Conservation (phyloP, 306 rosid genomes). For the Albizia julibrissin region DNA sequence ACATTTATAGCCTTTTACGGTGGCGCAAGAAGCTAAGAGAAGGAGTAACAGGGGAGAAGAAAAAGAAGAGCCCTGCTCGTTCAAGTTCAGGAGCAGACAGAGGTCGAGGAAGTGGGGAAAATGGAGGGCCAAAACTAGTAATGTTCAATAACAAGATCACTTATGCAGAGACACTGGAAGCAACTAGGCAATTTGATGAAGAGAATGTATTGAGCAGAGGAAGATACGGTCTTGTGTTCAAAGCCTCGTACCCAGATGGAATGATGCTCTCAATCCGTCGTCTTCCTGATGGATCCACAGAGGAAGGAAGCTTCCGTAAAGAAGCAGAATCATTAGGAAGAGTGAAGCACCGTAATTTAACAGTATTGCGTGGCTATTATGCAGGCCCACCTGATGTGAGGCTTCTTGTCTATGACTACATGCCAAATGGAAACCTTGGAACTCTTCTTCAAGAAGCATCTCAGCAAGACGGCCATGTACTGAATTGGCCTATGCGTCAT, state of each 20-base stretch:
- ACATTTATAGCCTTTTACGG: slow-evolving; percentile 66
- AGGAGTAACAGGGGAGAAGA: slow-evolving; percentile 70
- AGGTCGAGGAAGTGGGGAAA: slow-evolving; percentile 68
- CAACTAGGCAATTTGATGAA: slow-evolving; percentile 84
- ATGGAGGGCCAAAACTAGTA: slow-evolving; percentile 78
- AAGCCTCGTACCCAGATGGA: slow-evolving; percentile 75
- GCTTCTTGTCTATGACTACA: slow-evolving; percentile 78
- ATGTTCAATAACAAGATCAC: slow-evolving; percentile 81
- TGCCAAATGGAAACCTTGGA: slow-evolving; percentile 86
- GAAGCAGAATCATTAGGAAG: slow-evolving; percentile 78
- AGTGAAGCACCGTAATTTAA: slow-evolving; percentile 75
- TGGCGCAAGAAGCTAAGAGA: slow-evolving; percentile 78
- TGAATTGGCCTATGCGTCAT: slow-evolving; percentile 96
- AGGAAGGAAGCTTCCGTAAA: slow-evolving; percentile 58
- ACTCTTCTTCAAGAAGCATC: slow-evolving; percentile 85
- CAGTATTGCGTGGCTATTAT: slow-evolving; percentile 75
- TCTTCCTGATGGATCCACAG: slow-evolving; percentile 50
- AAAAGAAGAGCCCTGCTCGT: slow-evolving; percentile 66
- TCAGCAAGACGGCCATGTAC: slow-evolving; percentile 86
- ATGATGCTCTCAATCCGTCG: slow-evolving; percentile 81
- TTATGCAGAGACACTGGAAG: slow-evolving; percentile 73
- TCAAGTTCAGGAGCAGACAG: slow-evolving; percentile 62
- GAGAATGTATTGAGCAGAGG: slow-evolving; percentile 84
- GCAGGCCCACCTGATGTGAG: slow-evolving; percentile 76
- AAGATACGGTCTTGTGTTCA: slow-evolving; percentile 69